Evolutionary conservation across 1,284 basidiomycete species (phyloP).

Genomic region (Cystobasidiaceae sp.): DNA sequence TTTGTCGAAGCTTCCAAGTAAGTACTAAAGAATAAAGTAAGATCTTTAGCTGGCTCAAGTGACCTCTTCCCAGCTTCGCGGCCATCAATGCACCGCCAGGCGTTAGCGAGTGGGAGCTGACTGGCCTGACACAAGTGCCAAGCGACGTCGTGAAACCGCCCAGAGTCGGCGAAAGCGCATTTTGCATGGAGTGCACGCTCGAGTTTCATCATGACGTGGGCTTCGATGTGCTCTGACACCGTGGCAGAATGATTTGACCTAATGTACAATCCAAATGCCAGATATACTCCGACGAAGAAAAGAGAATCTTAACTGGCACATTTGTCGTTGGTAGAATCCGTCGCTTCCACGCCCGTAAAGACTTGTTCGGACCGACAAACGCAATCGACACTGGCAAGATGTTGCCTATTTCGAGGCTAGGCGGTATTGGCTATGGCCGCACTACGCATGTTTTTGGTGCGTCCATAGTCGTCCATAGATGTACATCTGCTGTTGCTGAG

Average conservation of each 20-base stretch:
- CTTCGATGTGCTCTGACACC: background rate
- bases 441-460: conserved; percentile 34
- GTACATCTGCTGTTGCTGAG: too few relatives aligned
- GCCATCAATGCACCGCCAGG: conserved; percentile 62
- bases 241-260: background rate
- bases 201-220: conserved; percentile 5
- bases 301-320: conserved; percentile 51
- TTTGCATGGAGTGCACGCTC: conserved; percentile 62
- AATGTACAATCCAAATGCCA: background rate
- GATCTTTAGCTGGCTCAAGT: conserved; percentile 49
- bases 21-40: too few relatives aligned
- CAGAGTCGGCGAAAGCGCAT: conserved; percentile 63
- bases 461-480: too few relatives aligned
- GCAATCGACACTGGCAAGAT: conserved; percentile 59
- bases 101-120: conserved; percentile 65
- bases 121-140: conserved; percentile 60
- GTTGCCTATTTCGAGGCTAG: conserved; percentile 59
- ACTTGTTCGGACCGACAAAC: conserved; percentile 46
- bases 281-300: conserved; percentile 8
- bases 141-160: conserved; percentile 62
- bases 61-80: conserved; percentile 56
- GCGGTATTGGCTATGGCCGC: conserved; percentile 56
- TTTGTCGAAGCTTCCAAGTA: conserved; percentile 66
- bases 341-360: conserved; percentile 58
- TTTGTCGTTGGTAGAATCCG: conserved; percentile 63